A percentile compares a stretch with the other conserved stretches of the same genome.
phyloP scores from a whole-genome alignment of 441 rosid genomes.

The Dalechampia spathulata region DNA sequence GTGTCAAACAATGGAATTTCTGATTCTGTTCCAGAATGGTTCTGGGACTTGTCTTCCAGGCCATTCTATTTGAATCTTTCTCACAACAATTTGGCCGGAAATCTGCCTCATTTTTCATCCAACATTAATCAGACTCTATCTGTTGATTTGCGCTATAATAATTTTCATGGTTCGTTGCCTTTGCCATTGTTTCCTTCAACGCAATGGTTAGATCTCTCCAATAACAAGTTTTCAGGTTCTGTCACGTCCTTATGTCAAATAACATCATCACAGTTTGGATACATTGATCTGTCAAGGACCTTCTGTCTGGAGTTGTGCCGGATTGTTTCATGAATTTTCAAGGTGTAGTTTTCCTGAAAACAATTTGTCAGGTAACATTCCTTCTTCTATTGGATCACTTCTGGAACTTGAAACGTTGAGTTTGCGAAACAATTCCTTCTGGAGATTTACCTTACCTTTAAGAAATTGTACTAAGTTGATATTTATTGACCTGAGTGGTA shows the following conservation, averaged over 20 bases:
- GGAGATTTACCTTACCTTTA: conserved; percentile 8
- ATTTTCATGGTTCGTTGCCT: too few relatives aligned
- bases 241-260: too few relatives aligned
- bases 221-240: too few relatives aligned
- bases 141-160: too few relatives aligned
- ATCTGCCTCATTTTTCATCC: too few relatives aligned
- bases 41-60: not conserved
- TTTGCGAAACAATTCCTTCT: not conserved
- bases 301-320: not conserved
- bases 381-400: not conserved
- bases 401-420: not conserved
- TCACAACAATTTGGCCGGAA: not conserved
- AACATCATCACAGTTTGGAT: too few relatives aligned
- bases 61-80: not conserved
- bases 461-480: not conserved
- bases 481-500: not conserved
- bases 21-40: not conserved
- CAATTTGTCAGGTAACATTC: conserved; percentile 1
- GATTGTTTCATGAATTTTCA: not conserved
- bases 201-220: too few relatives aligned
- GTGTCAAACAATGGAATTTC: not conserved
- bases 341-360: not conserved
- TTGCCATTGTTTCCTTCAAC: too few relatives aligned
- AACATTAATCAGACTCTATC: too few relatives aligned
- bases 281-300: too few relatives aligned